Evolutionary conservation across 1,284 basidiomycete genomes (phyloP), one percentile per base, ranked within the genome.

Genomic region (Sanghuangporus sanghuang): DNA sequence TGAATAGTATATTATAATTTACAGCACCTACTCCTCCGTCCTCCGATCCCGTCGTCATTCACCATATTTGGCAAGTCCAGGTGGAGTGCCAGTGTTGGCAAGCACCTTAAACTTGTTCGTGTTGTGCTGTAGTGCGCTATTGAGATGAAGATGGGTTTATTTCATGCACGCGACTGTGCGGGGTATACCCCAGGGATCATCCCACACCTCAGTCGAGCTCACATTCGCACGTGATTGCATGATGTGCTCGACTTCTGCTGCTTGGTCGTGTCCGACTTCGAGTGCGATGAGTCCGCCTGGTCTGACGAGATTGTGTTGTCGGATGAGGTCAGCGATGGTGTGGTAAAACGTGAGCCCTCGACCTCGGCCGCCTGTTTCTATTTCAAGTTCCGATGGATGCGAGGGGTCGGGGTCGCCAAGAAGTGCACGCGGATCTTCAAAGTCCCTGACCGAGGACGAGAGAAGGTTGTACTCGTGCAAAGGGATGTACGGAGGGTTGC

Each of bases 401-500:
- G 44, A 46, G n/a, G 77, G 78, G 66, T 92, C 92, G n/a, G 77
- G 78, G 66, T 92, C 92, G 6, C 92, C 95, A 35, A 95, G 79
- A 23, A 98, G 82, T 2, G 95, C 95, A 14, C 78, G 79, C 14
- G 79, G 82, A 74, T 95, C 92, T 75, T 98, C 96, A 71, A 84
- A 92, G 61, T 83, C 79, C 54, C 77, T 83, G 54, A 98, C 95
- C 44, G 85, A 88, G 18, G 71, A 66, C 3, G 89, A 82, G 27
- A 96, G 81, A 14, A 71, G 64, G 49, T 82, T 75, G 72, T 88
- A 96, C 64, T 92, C 88, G 39, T 73, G 66, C 61, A 73, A 78
- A 23, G 93, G 79, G 69, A 98, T 93, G 76, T 97, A 97, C 6
- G 95, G 95, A n/a, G 95, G 95, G 74, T 97, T 98, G 11, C 91